phyloP scores from a whole-genome alignment of 2,329 filamentous ascomycete genomes.

The Cercospora sojina region DNA sequence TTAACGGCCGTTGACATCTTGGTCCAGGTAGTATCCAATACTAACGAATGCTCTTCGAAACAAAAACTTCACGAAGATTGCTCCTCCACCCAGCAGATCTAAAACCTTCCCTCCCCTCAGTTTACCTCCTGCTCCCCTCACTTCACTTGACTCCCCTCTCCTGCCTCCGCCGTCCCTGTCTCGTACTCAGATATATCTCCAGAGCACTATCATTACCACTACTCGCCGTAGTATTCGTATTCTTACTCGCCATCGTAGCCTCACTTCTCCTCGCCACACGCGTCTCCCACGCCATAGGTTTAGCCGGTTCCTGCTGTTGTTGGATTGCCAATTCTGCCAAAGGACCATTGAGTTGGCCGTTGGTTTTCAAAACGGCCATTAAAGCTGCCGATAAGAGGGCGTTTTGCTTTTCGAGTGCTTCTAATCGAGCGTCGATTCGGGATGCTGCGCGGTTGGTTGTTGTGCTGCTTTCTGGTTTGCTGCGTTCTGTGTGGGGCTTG shows the following conservation, averaged over 20 bases:
- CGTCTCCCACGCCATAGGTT: slow-evolving; percentile 34
- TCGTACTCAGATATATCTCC: slow-evolving; percentile 39
- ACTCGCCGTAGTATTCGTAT: slow-evolving; percentile 16
- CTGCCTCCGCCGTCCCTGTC: slow-evolving; percentile 17
- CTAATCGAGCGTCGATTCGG: slow-evolving; percentile 38
- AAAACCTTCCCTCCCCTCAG: not conserved
- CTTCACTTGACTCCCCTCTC: not conserved
- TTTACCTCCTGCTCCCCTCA: not conserved
- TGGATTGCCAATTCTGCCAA: slow-evolving; percentile 13
- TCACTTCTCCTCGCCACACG: slow-evolving; percentile 33
- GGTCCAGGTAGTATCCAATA: not conserved
- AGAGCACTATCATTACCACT: slow-evolving; percentile 38
- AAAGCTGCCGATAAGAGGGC: slow-evolving; percentile 42
- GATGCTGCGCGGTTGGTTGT: slow-evolving; percentile 19
- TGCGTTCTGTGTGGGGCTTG: slow-evolving; percentile 8
- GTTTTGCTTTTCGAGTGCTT: slow-evolving; percentile 43
- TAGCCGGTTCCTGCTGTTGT: slow-evolving; percentile 4
- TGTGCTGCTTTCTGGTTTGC: slow-evolving; percentile 11
- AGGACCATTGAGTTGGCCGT: slow-evolving; percentile 37
- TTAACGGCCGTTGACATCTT: slow-evolving; percentile 1
- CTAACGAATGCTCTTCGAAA: not conserved
- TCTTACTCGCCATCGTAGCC: slow-evolving; percentile 27
- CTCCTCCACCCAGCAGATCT: not conserved
- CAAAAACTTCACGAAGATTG: not conserved
- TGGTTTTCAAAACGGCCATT: slow-evolving; percentile 42